Evolutionary conservation across 2,329 filamentous ascomycete genomes (phyloP).

Genomic region (Pestalotiopsis sp.): DNA sequence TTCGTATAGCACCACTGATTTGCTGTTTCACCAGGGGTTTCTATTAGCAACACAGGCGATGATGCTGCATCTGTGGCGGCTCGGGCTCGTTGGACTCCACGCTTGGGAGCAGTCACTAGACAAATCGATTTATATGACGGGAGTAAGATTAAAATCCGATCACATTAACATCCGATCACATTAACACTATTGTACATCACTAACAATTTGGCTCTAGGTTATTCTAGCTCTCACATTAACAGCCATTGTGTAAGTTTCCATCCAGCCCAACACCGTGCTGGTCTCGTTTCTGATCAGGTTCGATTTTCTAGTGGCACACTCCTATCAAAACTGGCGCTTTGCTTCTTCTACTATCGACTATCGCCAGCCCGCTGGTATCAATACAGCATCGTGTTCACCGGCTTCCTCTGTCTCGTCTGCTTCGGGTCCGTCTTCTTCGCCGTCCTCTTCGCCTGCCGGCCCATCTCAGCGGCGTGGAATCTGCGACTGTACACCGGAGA

Average conservation of each 20-base stretch:
- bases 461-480: conserved; percentile 5
- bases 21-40: neutral
- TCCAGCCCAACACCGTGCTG: neutral
- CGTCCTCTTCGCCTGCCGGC: conserved; percentile 9
- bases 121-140: neutral
- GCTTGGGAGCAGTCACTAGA: neutral
- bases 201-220: neutral
- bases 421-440: neutral
- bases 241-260: neutral
- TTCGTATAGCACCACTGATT: neutral
- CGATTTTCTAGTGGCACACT: neutral
- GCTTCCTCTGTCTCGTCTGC: conserved; percentile 1
- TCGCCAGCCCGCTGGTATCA: conserved; percentile 8
- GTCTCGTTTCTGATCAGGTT: neutral
- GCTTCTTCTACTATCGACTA: conserved; percentile 7
- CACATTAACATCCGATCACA: neutral
- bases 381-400: neutral
- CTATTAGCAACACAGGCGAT: neutral
- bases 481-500: conserved; percentile 11
- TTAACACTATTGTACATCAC: neutral
- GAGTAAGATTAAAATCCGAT: neutral
- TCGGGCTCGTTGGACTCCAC: neutral
- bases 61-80: neutral
- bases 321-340: conserved; percentile 3
- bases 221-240: neutral